Conservation (phyloP, 2,329 filamentous ascomycete genomes). For the Fusarium cicatricum region DNA sequence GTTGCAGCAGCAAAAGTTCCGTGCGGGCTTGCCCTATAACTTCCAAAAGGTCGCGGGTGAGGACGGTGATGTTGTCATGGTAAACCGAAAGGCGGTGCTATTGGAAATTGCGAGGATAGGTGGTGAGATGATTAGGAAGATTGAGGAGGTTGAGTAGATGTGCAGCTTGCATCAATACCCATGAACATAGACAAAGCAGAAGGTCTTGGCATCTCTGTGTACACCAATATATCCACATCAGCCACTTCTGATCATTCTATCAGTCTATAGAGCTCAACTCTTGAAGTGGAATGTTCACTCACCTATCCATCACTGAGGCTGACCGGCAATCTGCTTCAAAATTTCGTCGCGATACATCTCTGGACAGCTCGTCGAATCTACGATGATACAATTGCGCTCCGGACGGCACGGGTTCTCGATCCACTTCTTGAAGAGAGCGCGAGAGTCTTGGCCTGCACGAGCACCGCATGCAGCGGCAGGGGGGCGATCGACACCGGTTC, state of each 20-base stretch:
- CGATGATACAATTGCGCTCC: conserved; percentile 30
- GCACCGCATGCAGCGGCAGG: conserved; percentile 30
- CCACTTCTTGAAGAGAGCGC: conserved; percentile 41
- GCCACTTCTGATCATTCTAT: too few relatives aligned
- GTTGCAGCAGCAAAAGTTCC: conserved; percentile 67
- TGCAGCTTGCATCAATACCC: conserved; percentile 18
- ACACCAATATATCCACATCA: too few relatives aligned
- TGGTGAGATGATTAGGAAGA: conserved; percentile 71
- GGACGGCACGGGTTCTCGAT: conserved; percentile 45
- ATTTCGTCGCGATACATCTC: conserved; percentile 33
- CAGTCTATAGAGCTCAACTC: too few relatives aligned
- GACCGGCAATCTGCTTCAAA: conserved; percentile 32
- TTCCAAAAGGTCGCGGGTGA: conserved; percentile 48
- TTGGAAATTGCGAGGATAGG: conserved; percentile 76
- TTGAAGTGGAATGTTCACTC: neutral
- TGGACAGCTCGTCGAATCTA: conserved; percentile 36
- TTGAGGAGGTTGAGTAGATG: conserved; percentile 58
- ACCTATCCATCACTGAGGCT: neutral
- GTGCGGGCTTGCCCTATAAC: conserved; percentile 74
- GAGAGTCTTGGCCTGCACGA: neutral
- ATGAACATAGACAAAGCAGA: conserved; percentile 21
- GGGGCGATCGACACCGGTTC: conserved; percentile 38
- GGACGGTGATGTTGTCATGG: conserved; percentile 60
- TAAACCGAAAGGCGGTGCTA: conserved; percentile 74
- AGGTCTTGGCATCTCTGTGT: neutral